phyloP scores from a whole-genome alignment of 176 grass and related monocot genomes.

The Rhynchospora breviuscula region DNA sequence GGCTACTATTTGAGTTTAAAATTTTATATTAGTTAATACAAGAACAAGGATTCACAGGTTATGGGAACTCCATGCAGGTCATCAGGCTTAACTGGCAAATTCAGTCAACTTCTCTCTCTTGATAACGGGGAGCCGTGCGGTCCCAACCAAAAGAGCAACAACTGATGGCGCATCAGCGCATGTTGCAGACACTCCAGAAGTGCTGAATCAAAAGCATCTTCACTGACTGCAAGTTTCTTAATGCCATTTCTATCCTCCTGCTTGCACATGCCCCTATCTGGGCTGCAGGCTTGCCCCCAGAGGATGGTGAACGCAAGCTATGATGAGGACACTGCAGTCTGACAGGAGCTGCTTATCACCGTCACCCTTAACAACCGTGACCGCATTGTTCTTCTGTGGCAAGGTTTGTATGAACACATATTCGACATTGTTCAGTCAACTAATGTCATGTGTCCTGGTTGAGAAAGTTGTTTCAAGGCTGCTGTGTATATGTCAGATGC shows the following conservation, averaged over 20 bases:
- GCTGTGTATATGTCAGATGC: conserved; percentile 82
- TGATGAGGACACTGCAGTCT: conserved; percentile 95
- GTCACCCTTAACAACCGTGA: conserved; percentile 92
- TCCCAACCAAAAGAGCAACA: conserved; percentile 95
- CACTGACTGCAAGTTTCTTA: conserved; percentile 87
- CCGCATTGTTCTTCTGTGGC: conserved; percentile 89
- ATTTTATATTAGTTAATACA: conserved; percentile 4
- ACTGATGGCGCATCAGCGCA: conserved; percentile 92
- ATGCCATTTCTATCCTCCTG: conserved; percentile 75
- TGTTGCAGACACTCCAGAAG: conserved; percentile 90
- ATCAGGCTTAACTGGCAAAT: conserved; percentile 94
- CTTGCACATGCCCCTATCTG: conserved; percentile 86
- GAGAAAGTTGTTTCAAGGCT: conserved; percentile 98
- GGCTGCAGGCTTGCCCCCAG: conserved; percentile 80
- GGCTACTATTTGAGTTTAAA: background rate
- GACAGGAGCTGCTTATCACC: conserved; percentile 89
- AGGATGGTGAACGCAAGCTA: conserved; percentile 70
- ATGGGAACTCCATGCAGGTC: conserved; percentile 86
- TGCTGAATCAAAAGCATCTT: conserved; percentile 93
- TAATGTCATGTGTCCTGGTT: conserved; percentile 81
- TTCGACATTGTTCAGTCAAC: conserved; percentile 88
- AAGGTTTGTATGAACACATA: conserved; percentile 95
- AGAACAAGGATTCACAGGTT: background rate
- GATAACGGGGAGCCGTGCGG: conserved; percentile 81
- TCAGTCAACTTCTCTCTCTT: conserved; percentile 92